Evolutionary conservation across 2,329 filamentous ascomycete species (phyloP).

Genomic region (Hypoxylon sp.): DNA sequence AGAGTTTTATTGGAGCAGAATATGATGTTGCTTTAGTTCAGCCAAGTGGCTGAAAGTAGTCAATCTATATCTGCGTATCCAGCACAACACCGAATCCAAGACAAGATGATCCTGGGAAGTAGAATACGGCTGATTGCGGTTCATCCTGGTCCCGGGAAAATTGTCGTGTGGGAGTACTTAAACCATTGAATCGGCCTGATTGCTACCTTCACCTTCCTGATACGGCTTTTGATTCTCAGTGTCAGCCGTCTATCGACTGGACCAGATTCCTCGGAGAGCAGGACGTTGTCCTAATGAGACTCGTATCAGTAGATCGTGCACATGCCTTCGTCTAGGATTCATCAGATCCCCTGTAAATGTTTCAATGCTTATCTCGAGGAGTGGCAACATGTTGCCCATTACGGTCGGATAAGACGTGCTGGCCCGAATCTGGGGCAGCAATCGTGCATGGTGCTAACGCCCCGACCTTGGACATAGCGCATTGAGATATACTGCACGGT

Average conservation of each 20-base stretch:
- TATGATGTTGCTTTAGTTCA: not conserved
- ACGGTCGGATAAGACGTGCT: slow-evolving; percentile 11
- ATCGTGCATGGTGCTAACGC: slow-evolving; percentile 17
- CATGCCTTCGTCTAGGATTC: slow-evolving; percentile 24
- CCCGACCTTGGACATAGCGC: slow-evolving; percentile 2
- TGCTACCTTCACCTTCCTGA: slow-evolving; percentile 43
- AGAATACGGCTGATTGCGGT: slow-evolving; percentile 14
- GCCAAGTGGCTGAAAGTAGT: slow-evolving; percentile 5
- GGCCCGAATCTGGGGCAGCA: slow-evolving; percentile 26
- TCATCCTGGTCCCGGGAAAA: slow-evolving; percentile 19
- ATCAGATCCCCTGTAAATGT: slow-evolving; percentile 20
- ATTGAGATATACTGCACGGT: slow-evolving; percentile 31
- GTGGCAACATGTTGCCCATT: slow-evolving; percentile 22
- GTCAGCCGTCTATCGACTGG: slow-evolving; percentile 19
- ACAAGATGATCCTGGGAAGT: slow-evolving; percentile 6
- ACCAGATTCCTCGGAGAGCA: slow-evolving; percentile 24
- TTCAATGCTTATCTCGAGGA: slow-evolving; percentile 39
- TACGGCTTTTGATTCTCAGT: slow-evolving; percentile 21
- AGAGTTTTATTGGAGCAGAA: slow-evolving; percentile 1
- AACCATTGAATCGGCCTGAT: slow-evolving; percentile 19
- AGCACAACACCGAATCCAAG: slow-evolving; percentile 9
- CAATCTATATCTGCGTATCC: slow-evolving; percentile 17
- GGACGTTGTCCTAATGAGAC: slow-evolving; percentile 12
- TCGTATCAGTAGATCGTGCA: slow-evolving; percentile 30
- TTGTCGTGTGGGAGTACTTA: slow-evolving; percentile 10